Evolutionary conservation across 2,329 filamentous ascomycete genomes (phyloP), one percentile per base, ranked within the genome.

Genomic region (Beauveria rudraprayagi): DNA sequence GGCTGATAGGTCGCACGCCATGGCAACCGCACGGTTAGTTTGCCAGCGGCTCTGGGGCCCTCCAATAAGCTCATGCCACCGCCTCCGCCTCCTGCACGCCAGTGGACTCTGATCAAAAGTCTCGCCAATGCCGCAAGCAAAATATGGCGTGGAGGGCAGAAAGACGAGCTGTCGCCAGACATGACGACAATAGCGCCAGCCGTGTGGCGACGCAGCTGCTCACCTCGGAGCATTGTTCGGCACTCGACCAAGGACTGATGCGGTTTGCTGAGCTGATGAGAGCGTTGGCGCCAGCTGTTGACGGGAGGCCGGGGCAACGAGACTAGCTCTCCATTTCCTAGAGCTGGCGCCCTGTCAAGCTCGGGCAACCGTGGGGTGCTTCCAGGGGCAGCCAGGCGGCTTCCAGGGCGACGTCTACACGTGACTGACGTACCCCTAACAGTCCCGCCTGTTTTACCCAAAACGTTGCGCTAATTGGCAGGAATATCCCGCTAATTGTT

Each of bases 401-500:
- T 51, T 51, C 44, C 55, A 56, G 41, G 54, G 43, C 44, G 44
- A 47, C 41, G 17, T 11, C 16, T 19, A 63, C 71, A 74, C 71
- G 71, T 73, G 72, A 74, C 63, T 59, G 40, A 46, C 34, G 52
- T 56, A 62, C 50, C 51, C 59, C 52, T 43, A 24, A 43, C 41
- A 22, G 61, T 63, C 65, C 66, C 67, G 63, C 65, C 64, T 28
- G 30, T 11, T 37, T 54, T 19, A 16, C 48, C 16, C 40, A 7
- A 17, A 40, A 7, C 10, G 24, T 60, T 30, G 48, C 50, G 30
- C 43, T 47, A 43, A 64, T 61, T 65, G 73, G 58, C 61, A 30
- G 40, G 58, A 50, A 62, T 62, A 54, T 62, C 64, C 70, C 69
- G 69, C 75, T 76, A 75, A 77, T 71, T 63, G 65, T 69, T 70